These are phyloP conservation scores for Leersia perrieri DNA, from an alignment of 176 grass and related monocot species.

Conservation along the genomic window DNA sequence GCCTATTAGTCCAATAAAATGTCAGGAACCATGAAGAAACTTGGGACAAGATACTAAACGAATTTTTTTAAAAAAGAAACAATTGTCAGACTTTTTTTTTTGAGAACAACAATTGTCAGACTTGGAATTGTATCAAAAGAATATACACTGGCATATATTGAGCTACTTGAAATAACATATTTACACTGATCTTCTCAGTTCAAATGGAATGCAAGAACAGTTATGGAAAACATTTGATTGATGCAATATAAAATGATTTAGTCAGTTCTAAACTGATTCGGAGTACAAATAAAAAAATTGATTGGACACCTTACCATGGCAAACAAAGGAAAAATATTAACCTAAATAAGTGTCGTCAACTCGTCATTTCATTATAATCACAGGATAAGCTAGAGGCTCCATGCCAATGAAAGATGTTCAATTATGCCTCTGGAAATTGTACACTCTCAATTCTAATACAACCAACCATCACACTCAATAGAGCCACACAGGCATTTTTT, in stretches of 20 bases:
- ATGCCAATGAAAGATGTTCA: slow-evolving; percentile 10
- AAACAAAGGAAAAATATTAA: slow-evolving; percentile 2
- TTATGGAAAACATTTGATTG: background rate
- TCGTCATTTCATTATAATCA: background rate
- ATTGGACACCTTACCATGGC: background rate
- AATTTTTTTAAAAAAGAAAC: no score
- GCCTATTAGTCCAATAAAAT: background rate
- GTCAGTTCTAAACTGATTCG: background rate
- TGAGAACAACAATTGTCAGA: background rate
- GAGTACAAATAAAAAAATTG: background rate
- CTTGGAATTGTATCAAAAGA: background rate
- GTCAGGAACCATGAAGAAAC: background rate
- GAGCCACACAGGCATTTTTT: slow-evolving; percentile 67
- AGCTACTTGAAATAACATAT: background rate
- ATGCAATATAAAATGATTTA: background rate
- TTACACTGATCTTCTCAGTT: background rate
- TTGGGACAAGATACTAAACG: background rate
- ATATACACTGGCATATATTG: background rate
- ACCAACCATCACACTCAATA: slow-evolving; percentile 61
- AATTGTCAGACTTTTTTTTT: background rate
- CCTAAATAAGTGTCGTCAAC: background rate
- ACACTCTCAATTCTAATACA: slow-evolving; percentile 55
- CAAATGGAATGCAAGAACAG: background rate
- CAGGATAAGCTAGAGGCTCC: background rate
- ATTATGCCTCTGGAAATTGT: slow-evolving; percentile 4